Conservation (phyloP, 2,329 filamentous ascomycete species). For the Penicillium sp. region DNA sequence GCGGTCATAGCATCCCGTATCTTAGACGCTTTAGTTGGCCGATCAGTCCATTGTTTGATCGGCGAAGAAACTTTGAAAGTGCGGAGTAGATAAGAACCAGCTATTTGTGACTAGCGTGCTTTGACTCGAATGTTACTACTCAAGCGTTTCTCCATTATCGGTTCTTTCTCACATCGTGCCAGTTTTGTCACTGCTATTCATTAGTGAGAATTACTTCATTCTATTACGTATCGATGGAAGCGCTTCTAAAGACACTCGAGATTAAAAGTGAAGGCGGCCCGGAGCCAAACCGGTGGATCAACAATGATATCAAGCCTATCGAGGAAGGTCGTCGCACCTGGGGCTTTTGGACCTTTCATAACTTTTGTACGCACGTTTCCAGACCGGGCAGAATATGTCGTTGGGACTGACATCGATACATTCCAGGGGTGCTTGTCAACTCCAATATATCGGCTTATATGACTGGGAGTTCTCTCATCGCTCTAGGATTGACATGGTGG, state of each 20-base stretch:
- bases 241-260: neutral
- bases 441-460: neutral
- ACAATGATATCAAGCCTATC: constrained; percentile 53
- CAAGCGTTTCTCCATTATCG: neutral
- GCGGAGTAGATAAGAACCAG: neutral
- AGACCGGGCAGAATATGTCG: neutral
- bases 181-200: neutral
- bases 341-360: constrained; percentile 45
- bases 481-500: neutral
- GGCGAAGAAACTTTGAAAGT: neutral
- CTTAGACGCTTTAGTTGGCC: neutral
- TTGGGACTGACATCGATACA: neutral
- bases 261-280: neutral
- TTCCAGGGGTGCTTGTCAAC: neutral
- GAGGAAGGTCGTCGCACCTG: constrained; percentile 46
- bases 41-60: neutral
- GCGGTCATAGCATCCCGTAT: neutral
- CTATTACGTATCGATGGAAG: neutral
- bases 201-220: too few relatives aligned
- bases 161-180: neutral
- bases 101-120: neutral
- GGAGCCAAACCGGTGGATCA: constrained; percentile 35
- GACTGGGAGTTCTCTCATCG: neutral
- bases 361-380: constrained; percentile 25
- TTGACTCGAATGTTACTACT: neutral